Evolutionary conservation across 805 yeast species (phyloP).

Genomic region (Zygoascus biomembranicola): DNA sequence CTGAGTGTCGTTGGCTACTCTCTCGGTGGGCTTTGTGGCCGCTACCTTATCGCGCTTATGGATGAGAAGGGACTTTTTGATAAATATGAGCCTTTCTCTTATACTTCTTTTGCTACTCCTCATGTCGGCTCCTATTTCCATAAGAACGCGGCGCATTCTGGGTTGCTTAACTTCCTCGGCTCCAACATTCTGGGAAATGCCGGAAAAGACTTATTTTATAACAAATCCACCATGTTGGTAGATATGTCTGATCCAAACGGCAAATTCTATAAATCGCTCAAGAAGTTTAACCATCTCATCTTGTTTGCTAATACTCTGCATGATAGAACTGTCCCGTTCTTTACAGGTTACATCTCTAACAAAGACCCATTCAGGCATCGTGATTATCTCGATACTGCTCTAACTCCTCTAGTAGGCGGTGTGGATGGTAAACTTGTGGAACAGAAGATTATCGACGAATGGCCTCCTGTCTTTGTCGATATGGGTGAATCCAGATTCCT

Average conservation of each 20-base stretch:
- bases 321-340: slow-evolving; percentile 84
- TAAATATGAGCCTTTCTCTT: slow-evolving; percentile 49
- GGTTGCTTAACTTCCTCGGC: slow-evolving; percentile 44
- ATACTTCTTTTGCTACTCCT: slow-evolving; percentile 71
- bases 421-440: not conserved
- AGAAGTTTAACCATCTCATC: slow-evolving; percentile 46
- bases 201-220: slow-evolving; percentile 67
- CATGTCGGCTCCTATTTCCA: slow-evolving; percentile 57
- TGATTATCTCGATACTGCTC: slow-evolving; percentile 38
- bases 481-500: slow-evolving; percentile 15
- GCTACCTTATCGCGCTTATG: slow-evolving; percentile 69
- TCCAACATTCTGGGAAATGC: slow-evolving; percentile 51
- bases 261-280: slow-evolving; percentile 47
- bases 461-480: slow-evolving; percentile 17
- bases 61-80: slow-evolving; percentile 45
- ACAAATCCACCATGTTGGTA: slow-evolving; percentile 38
- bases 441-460: not conserved
- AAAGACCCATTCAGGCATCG: slow-evolving; percentile 62
- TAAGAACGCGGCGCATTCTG: slow-evolving; percentile 27
- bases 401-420: slow-evolving; percentile 3
- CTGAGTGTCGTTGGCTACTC: slow-evolving; percentile 81
- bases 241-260: slow-evolving; percentile 44
- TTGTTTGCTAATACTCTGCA: slow-evolving; percentile 67
- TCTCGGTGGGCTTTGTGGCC: slow-evolving; percentile 75
- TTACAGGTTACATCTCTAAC: slow-evolving; percentile 68